phyloP scores from a whole-genome alignment of 352 stramenopile genomes.

The Pythium myriotylum region DNA sequence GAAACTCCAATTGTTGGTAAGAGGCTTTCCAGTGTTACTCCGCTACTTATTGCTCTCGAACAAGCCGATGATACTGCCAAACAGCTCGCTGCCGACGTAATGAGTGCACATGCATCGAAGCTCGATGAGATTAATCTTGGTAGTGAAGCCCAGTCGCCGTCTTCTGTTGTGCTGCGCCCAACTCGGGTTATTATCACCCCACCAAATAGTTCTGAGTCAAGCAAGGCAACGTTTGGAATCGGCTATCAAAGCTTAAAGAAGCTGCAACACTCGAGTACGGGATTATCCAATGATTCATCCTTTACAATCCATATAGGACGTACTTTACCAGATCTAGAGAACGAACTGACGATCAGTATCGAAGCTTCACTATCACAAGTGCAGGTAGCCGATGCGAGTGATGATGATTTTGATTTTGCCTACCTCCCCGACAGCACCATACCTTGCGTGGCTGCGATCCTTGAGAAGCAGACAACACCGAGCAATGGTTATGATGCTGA shows the following conservation, averaged over 20 bases:
- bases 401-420: conserved; percentile 28
- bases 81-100: conserved; percentile 1
- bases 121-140: conserved; percentile 15
- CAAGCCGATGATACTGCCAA: background rate
- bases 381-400: background rate
- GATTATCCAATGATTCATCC: background rate
- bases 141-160: conserved; percentile 4
- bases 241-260: conserved; percentile 58
- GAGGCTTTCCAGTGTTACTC: background rate
- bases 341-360: conserved; percentile 21
- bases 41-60: conserved; percentile 15
- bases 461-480: conserved; percentile 3
- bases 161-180: conserved; percentile 3
- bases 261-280: conserved; percentile 8
- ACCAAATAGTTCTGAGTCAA: conserved; percentile 20
- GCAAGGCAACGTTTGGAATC: conserved; percentile 52
- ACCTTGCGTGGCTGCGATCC: conserved; percentile 15
- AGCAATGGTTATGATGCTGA: too few relatives aligned
- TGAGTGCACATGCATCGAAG: conserved; percentile 11
- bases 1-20: background rate
- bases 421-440: background rate
- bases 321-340: conserved; percentile 37
- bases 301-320: conserved; percentile 35
- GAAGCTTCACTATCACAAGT: conserved; percentile 19
- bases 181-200: background rate